Evolutionary conservation across 768 basidiomycete genomes (phyloP), one percentile per base, ranked within the genome.

Genomic region (Collybiopsis luxurians): DNA sequence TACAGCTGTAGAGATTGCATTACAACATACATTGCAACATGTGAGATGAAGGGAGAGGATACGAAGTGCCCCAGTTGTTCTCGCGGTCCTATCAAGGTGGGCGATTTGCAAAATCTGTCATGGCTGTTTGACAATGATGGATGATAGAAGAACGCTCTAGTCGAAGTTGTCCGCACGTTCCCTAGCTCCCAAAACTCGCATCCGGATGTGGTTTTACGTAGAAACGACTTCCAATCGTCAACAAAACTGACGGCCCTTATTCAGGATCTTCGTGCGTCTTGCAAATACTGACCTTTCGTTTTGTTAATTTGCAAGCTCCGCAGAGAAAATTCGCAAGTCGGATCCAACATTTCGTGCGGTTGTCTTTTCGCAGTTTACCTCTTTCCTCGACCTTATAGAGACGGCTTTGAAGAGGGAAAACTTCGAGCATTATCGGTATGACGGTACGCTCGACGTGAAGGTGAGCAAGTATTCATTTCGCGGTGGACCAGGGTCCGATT

Each of bases 381-480:
- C 83, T 24, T 96, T 95, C 69, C 72, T 96, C 55, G 89, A 94
- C 64, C 75, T 95, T 15, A 92, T 95, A 55, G 84, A 92, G 63
- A 68, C 74, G 1, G 84, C 79, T 3, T 73, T 95, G 53, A 78
- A 86, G 49, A 84, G 89, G 19, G 90, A 95, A 64, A 69, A 71
- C 1, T 77, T 92, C 59, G 73, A 82, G 42, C 86, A 83, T 64
- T 86, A 84, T 61, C 83, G 96, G 19, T 93, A 98, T 64, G 96
- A 98, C 67, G 96, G 96, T 1, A 84, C 91, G 0, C 93, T 98
- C 91, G 87, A 87, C 63, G 78, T 96, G 60, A 90, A 88, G n/a
- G 48, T 49, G 31, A 34, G 17, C 31, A 2, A n/a, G 27, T 47
- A 5, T 28, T n/a, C 26, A n/a, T n/a, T n/a, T 28, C 26, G 24